These are phyloP conservation scores for Saprolegnia parasitica DNA, from an alignment of 352 stramenopile genomes.

Conservation along the genomic window DNA sequence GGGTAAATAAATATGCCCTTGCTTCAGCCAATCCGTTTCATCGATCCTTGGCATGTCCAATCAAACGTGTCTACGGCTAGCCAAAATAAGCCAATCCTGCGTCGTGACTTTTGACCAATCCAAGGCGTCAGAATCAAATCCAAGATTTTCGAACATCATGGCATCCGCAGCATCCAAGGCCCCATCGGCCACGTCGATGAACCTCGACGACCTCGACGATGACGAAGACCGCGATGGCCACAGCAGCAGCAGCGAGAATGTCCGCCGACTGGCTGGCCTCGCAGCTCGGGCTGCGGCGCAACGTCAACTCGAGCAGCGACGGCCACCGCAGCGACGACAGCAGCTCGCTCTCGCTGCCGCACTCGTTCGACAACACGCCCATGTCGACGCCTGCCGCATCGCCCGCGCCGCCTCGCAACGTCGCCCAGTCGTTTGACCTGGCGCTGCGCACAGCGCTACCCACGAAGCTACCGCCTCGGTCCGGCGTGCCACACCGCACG, in stretches of 20 bases:
- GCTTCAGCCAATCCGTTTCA: no score
- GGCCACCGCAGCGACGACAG: slow-evolving; percentile 18
- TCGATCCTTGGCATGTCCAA: no score
- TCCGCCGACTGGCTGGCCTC: not conserved
- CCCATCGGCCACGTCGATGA: no score
- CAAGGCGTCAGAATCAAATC: no score
- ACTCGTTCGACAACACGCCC: slow-evolving; percentile 27
- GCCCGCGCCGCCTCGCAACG: slow-evolving; percentile 1
- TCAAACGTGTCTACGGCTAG: no score
- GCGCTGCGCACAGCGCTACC: not conserved
- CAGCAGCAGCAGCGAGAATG: not conserved
- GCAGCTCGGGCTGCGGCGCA: not conserved
- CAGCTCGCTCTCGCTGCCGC: slow-evolving; percentile 21
- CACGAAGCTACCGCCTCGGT: not conserved
- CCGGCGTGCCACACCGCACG: not conserved
- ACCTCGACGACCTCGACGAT: no score
- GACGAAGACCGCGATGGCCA: no score
- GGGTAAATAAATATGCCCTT: no score
- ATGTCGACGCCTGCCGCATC: slow-evolving; percentile 14
- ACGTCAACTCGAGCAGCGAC: not conserved
- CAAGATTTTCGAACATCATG: no score
- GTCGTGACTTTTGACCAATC: no score
- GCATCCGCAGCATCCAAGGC: no score
- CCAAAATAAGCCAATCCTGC: no score
- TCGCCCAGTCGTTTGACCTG: slow-evolving; percentile 10